phyloP scores from a whole-genome alignment of 306 rosid genomes.

The Amphicarpaea edgeworthii region DNA sequence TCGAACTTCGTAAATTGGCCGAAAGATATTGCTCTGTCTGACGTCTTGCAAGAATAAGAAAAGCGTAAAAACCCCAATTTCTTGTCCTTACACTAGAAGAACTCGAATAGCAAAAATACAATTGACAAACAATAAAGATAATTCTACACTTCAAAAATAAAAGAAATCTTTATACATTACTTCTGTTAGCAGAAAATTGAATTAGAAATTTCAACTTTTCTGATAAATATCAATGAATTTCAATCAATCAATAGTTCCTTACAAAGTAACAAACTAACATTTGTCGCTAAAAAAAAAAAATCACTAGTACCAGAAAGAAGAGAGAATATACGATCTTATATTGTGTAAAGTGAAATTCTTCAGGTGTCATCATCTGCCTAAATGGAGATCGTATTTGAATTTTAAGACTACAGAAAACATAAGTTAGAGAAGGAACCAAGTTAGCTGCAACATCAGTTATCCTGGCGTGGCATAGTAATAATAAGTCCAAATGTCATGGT shows the following conservation, averaged over 20 bases:
- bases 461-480: slow-evolving; percentile 42
- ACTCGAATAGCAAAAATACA: not conserved
- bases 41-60: no score
- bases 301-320: slow-evolving; percentile 40
- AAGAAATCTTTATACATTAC: slow-evolving; percentile 24
- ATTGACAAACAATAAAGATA: slow-evolving; percentile 14
- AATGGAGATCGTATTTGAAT: slow-evolving; percentile 31
- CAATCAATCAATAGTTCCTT: slow-evolving; percentile 51
- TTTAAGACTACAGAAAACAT: slow-evolving; percentile 40
- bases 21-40: no score
- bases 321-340: slow-evolving; percentile 12
- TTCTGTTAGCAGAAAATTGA: slow-evolving; percentile 37
- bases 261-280: no score
- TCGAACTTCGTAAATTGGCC: no score
- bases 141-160: not conserved
- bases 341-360: slow-evolving; percentile 17
- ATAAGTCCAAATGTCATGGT: slow-evolving; percentile 51
- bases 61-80: no score
- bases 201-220: slow-evolving; percentile 31
- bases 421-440: slow-evolving; percentile 45
- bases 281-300: no score
- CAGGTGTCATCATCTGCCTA: slow-evolving; percentile 43
- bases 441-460: slow-evolving; percentile 54
- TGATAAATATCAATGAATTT: slow-evolving; percentile 39
- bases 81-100: no score